Evolutionary conservation across 257 asterid genomes (phyloP), one percentile per base, ranked within the genome.

Genomic region (Gentiana dahurica): DNA sequence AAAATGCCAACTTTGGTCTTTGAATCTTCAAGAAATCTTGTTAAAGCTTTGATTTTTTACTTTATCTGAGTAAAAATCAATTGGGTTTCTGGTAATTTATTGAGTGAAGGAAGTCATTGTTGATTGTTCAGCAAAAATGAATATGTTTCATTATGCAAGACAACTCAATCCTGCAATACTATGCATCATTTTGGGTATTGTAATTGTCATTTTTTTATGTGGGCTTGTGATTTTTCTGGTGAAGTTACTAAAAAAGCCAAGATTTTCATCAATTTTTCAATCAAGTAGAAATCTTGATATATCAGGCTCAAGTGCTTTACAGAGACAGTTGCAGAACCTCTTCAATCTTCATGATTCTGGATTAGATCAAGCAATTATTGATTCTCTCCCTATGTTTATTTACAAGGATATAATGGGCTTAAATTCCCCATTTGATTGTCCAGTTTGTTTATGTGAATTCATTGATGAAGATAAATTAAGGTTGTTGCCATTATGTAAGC

Each of bases 361-460:
- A 9, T 41, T 91, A 56, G 98, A 91, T 56, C 98, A 91, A 49
- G 71, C 84, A 54, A 58, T 65, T 49, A 85, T 91, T 55, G 98
- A 91, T 68, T 68, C 96, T 0, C 85, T 91, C 48, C 98, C 95
- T 3, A 80, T 91, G 15, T 90, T 90, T 66, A 53, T 77, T 12
- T 87, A 87, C 77, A 74, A 74, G 62, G 96, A 91, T 37, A 66
- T 91, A 5, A 69, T 75, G 75, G 98, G 96, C 0, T 49, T 59
- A 6, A 79, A 79, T 48, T 94, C 83, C 76, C 95, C 94, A 33
- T 91, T 91, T 55, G 98, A 91, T 58, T 91, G 96, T 58, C 92
- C 95, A 32, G 96, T 91, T 24, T 91, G 98, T 61, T 63, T 91
- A 0, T 91, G 95, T 62, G 96, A 87, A 55, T 91, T 87, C 70